Conservation (phyloP, 2,329 filamentous ascomycete species). For the Aureobasidium sp. region DNA sequence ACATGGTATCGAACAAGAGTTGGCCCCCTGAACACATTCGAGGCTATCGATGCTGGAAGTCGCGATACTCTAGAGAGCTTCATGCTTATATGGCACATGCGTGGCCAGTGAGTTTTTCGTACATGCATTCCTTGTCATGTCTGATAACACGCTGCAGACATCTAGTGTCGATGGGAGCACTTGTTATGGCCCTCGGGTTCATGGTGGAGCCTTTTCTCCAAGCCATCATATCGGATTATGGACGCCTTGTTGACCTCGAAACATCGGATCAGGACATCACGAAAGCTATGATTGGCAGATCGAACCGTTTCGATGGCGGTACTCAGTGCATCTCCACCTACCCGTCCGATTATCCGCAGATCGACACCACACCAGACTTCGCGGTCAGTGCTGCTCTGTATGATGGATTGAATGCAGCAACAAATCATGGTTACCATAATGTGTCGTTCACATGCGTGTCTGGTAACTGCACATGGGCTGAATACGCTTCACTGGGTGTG, state of each 20-base stretch:
- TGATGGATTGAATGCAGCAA: neutral
- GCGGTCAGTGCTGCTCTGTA: neutral
- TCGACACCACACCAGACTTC: neutral
- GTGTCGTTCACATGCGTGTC: neutral
- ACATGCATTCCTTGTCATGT: no score
- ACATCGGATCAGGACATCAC: no score
- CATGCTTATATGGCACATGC: neutral
- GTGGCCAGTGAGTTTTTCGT: neutral
- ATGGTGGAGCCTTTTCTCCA: conserved; percentile 1
- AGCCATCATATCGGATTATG: neutral
- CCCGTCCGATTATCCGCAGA: neutral
- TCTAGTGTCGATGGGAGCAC: neutral
- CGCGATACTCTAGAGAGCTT: neutral
- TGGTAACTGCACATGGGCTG: conserved; percentile 4
- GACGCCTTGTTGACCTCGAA: neutral
- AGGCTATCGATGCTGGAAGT: neutral
- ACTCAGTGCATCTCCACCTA: neutral
- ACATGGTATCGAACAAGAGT: neutral
- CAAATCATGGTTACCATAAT: neutral
- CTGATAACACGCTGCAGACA: no score
- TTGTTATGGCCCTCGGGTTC: neutral
- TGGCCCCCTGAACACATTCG: neutral
- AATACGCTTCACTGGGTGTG: neutral
- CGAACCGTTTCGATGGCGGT: neutral
- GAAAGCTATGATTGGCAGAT: no score